Percentiles rank a stretch among this genome's conserved stretches.
phyloP scores from a whole-genome alignment of 208 protist genomes.

The Crithidia acanthocephali region DNA sequence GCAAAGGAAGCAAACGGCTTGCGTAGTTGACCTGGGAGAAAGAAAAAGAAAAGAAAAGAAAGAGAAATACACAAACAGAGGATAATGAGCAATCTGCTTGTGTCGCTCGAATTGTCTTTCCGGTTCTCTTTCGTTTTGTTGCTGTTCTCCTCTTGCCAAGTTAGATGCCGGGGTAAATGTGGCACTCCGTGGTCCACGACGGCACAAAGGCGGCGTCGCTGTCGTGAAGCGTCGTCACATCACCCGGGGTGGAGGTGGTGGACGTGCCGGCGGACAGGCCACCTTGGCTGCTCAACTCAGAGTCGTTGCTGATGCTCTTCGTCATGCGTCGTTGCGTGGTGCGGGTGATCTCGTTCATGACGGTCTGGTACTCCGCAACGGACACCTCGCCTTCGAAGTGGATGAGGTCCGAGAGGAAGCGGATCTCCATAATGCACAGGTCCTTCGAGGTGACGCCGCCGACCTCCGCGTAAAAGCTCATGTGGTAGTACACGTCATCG shows the following conservation, averaged over 20 bases:
- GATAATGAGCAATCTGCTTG: too few relatives aligned
- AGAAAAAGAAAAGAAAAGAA: neutral
- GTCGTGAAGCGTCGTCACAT: conserved; percentile 3
- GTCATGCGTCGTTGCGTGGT: conserved; percentile 1
- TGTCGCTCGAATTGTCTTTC: too few relatives aligned
- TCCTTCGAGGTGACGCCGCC: conserved; percentile 75
- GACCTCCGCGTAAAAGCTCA: conserved; percentile 84
- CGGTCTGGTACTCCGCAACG: conserved; percentile 41
- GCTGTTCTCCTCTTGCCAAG: neutral
- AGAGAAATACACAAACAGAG: too few relatives aligned
- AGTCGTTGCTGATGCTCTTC: conserved; percentile 26
- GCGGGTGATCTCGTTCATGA: conserved; percentile 48
- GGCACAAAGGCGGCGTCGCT: conserved; percentile 3
- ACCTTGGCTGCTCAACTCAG: conserved; percentile 26
- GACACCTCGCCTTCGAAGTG: conserved; percentile 54
- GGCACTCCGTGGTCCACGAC: conserved; percentile 41
- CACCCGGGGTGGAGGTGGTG: conserved; percentile 25
- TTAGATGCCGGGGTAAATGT: conserved; percentile 34
- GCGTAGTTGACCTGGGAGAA: neutral
- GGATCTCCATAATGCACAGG: conserved; percentile 82
- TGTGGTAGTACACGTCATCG: conserved; percentile 87
- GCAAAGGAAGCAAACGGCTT: neutral
- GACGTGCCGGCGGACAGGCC: conserved; percentile 27
- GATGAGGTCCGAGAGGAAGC: conserved; percentile 70
- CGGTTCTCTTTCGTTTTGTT: neutral